Percentiles rank a stretch among this genome's conserved stretches.
Evolutionary conservation across 192 early-diverging fungal species (phyloP).

Genomic region (Coemansia interrupta): DNA sequence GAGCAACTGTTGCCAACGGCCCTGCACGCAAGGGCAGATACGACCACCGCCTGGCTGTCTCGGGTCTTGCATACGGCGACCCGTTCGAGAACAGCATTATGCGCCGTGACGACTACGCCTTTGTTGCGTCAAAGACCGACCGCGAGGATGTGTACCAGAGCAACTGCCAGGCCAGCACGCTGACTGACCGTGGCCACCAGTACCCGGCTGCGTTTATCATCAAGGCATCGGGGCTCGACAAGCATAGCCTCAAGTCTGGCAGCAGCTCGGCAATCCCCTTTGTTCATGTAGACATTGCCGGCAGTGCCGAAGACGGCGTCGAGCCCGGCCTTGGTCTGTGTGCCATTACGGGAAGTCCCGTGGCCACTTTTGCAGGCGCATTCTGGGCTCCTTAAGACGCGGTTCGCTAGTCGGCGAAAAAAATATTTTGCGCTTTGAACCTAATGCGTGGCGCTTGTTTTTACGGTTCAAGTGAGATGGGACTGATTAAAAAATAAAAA

Average conservation of each 20-base stretch:
- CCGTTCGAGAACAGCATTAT: constrained; percentile 79
- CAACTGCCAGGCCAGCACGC: constrained; percentile 66
- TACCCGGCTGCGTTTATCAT: constrained; percentile 83
- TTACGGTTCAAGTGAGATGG: not conserved
- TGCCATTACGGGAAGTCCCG: constrained; percentile 70
- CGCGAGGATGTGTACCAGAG: constrained; percentile 83
- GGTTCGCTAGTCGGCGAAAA: not conserved
- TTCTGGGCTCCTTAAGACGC: constrained; percentile 52
- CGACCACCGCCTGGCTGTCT: constrained; percentile 56
- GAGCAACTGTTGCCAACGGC: constrained; percentile 73
- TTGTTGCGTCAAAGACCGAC: constrained; percentile 60
- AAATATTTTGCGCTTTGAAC: not conserved
- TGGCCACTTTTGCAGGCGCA: constrained; percentile 70
- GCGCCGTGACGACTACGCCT: constrained; percentile 72
- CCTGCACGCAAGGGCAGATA: constrained; percentile 63
- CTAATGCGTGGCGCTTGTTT: not conserved
- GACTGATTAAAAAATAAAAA: not conserved
- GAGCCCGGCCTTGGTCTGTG: constrained; percentile 65
- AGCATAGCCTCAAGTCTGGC: constrained; percentile 64
- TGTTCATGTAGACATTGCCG: constrained; percentile 85
- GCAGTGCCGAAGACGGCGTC: constrained; percentile 65
- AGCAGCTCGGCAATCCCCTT: constrained; percentile 63
- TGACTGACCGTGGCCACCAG: constrained; percentile 79
- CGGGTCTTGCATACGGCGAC: constrained; percentile 58
- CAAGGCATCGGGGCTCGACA: constrained; percentile 70